A percentile compares a stretch with the other conserved stretches of the same genome.
Conservation (phyloP, 225 moss, liverwort and hornwort genomes). For the Lunularia cruciata region DNA sequence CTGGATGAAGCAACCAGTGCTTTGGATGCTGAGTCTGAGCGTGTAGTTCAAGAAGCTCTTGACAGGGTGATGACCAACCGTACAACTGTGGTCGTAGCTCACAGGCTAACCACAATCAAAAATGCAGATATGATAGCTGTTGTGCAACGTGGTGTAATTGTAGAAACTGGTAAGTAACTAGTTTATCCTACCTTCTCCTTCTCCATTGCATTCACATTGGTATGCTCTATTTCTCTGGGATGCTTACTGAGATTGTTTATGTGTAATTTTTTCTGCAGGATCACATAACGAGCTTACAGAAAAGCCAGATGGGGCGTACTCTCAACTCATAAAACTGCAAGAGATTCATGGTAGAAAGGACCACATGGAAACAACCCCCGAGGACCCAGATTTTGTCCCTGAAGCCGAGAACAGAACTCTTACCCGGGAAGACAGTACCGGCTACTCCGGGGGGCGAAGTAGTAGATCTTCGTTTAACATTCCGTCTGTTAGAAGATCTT, state of each 20-base stretch:
- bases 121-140: slow-evolving; percentile 89
- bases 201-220: background rate
- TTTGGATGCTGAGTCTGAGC: slow-evolving; percentile 86
- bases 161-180: slow-evolving; percentile 67
- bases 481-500: slow-evolving; percentile 39
- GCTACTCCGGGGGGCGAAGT: background rate
- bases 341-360: slow-evolving; percentile 49
- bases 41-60: slow-evolving; percentile 80
- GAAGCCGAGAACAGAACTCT: slow-evolving; percentile 24
- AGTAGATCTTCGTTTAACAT: slow-evolving; percentile 10
- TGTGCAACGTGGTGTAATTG: slow-evolving; percentile 78
- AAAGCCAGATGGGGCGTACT: slow-evolving; percentile 69
- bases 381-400: slow-evolving; percentile 26
- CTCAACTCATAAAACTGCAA: slow-evolving; percentile 75
- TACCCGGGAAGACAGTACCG: slow-evolving; percentile 5
- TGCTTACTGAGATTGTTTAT: background rate
- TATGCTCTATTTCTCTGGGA: background rate
- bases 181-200: background rate
- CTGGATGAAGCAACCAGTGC: slow-evolving; percentile 99
- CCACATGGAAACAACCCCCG: background rate
- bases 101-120: slow-evolving; percentile 85
- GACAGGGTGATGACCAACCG: slow-evolving; percentile 85
- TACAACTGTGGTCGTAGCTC: slow-evolving; percentile 86
- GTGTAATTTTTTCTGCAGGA: slow-evolving; percentile 46
- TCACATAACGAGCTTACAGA: slow-evolving; percentile 64